phyloP scores from a whole-genome alignment of 805 yeast species.

The Wickerhamia fluorescens region DNA sequence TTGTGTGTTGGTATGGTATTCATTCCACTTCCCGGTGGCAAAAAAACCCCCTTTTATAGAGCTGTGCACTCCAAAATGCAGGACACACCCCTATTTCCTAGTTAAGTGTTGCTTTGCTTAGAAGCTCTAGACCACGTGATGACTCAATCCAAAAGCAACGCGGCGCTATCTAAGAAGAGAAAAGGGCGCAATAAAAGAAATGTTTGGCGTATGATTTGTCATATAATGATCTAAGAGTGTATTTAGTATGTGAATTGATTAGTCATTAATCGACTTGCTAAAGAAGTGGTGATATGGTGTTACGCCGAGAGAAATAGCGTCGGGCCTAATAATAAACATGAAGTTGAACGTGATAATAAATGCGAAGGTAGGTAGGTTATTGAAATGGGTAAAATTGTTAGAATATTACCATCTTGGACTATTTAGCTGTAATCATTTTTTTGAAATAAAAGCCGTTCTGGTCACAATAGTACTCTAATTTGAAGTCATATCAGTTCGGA shows the following conservation, averaged over 20 bases:
- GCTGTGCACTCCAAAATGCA: neutral
- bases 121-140: neutral
- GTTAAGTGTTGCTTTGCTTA: neutral
- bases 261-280: too few species aligned
- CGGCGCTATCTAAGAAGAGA: neutral
- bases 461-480: too few species aligned
- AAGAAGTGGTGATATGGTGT: too few species aligned
- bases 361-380: too few species aligned
- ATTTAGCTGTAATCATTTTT: too few species aligned
- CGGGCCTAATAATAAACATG: too few species aligned
- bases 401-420: too few species aligned
- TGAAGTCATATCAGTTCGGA: too few species aligned
- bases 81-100: neutral
- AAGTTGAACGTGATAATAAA: too few species aligned
- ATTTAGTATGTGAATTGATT: neutral
- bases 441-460: too few species aligned
- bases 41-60: neutral
- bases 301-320: too few species aligned
- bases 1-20: slow-evolving; percentile 30
- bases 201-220: neutral
- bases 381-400: too few species aligned
- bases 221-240: neutral
- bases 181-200: neutral
- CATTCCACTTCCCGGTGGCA: neutral
- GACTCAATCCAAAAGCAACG: neutral